Evolutionary conservation across 192 early-diverging fungal species (phyloP).

Genomic region (Coemansia javaensis): DNA sequence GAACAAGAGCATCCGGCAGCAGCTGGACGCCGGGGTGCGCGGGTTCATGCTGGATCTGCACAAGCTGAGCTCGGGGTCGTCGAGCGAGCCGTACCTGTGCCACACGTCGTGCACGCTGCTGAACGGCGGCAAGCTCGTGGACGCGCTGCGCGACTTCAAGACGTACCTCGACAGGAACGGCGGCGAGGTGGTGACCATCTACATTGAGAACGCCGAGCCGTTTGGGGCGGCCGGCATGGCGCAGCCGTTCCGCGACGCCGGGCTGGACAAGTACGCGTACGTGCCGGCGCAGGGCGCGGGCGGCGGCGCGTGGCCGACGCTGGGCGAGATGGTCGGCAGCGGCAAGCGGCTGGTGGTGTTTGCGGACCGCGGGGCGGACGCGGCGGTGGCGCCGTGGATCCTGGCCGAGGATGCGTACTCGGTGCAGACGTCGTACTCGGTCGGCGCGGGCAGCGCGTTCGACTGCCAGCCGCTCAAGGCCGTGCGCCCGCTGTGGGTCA

Average conservation of each 20-base stretch:
- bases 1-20: constrained; percentile 54
- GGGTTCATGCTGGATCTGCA: constrained; percentile 67
- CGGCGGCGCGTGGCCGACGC: constrained; percentile 61
- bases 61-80: constrained; percentile 9
- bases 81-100: constrained; percentile 58
- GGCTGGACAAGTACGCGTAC: constrained; percentile 52
- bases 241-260: constrained; percentile 49
- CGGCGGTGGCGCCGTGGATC: constrained; percentile 58
- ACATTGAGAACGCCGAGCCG: constrained; percentile 60
- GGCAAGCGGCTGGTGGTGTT: constrained; percentile 67
- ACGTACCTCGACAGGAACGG: constrained; percentile 60
- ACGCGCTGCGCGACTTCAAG: constrained; percentile 55
- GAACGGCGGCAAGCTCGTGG: constrained; percentile 56
- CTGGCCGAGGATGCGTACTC: constrained; percentile 59
- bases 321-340: constrained; percentile 56
- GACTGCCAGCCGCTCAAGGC: constrained; percentile 42
- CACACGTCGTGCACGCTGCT: constrained; percentile 60
- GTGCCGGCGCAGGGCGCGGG: constrained; percentile 27
- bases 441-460: constrained; percentile 46
- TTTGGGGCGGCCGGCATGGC: constrained; percentile 52
- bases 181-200: constrained; percentile 73
- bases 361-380: constrained; percentile 54
- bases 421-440: constrained; percentile 69
- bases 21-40: constrained; percentile 70
- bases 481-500: constrained; percentile 55